phyloP scores from a whole-genome alignment of 805 yeast genomes.

The Suhomyces emberorum region DNA sequence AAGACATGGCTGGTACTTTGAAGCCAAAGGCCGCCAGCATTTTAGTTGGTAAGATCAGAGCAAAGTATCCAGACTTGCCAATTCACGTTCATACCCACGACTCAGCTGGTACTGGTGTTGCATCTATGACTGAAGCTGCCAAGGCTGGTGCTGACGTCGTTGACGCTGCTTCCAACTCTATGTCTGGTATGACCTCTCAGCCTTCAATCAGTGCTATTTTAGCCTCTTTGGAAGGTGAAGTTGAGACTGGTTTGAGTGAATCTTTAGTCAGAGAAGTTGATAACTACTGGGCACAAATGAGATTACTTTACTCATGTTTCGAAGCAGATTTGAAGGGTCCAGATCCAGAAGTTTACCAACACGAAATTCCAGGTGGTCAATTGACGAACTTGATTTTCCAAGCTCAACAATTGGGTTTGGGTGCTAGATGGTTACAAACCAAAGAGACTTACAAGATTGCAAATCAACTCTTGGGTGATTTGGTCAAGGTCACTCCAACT shows the following conservation, averaged over 20 bases:
- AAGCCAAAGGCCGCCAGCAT: conserved; percentile 90
- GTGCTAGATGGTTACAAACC: conserved; percentile 94
- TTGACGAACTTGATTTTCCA: conserved; percentile 96
- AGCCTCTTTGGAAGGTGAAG: conserved; percentile 86
- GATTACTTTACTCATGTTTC: conserved; percentile 92
- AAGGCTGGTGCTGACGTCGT: conserved; percentile 97
- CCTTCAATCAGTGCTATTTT: conserved; percentile 91
- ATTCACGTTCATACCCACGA: conserved; percentile 99
- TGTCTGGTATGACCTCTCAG: conserved; percentile 98
- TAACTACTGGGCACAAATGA: conserved; percentile 98
- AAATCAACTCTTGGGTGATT: conserved; percentile 86
- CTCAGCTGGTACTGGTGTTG: conserved; percentile 99
- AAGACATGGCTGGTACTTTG: conserved; percentile 99
- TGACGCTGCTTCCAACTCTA: conserved; percentile 94
- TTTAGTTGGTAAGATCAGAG: conserved; percentile 77
- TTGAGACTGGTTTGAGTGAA: conserved; percentile 69
- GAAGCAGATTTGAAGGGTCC: conserved; percentile 99
- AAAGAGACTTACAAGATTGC: conserved; percentile 93
- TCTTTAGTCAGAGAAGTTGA: conserved; percentile 78
- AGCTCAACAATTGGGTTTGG: conserved; percentile 98
- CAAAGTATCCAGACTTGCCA: conserved; percentile 86
- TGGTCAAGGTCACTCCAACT: conserved; percentile 98
- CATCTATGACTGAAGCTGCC: conserved; percentile 93
- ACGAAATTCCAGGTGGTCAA: conserved; percentile 99
- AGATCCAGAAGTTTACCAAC: conserved; percentile 97